Conservation (phyloP, 2,329 filamentous ascomycete genomes). For the Arthrinium phaeospermum region DNA sequence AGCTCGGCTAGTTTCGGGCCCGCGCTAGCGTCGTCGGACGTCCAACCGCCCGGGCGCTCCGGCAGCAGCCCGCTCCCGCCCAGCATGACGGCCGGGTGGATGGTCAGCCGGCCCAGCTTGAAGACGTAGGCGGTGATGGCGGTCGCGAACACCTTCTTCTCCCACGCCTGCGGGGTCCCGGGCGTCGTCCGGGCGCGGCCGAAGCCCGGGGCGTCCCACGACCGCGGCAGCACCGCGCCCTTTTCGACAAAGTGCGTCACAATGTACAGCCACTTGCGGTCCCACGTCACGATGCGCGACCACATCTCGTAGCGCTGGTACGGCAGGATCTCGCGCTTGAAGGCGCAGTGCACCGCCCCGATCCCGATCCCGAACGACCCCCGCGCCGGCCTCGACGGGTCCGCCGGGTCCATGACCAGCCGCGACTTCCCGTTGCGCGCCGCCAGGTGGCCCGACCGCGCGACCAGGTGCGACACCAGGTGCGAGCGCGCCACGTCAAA, state of each 20-base stretch:
- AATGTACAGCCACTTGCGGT: constrained; percentile 22
- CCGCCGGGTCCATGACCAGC: neutral
- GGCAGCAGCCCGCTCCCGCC: constrained; percentile 77
- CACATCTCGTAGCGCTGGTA: constrained; percentile 20
- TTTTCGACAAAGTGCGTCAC: constrained; percentile 2
- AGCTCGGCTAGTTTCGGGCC: constrained; percentile 24
- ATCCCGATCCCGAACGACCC: neutral
- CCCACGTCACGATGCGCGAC: constrained; percentile 16
- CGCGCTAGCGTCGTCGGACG: constrained; percentile 42
- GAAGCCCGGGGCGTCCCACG: neutral
- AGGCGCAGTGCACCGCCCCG: constrained; percentile 14
- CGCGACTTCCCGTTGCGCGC: neutral
- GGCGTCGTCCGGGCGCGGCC: neutral
- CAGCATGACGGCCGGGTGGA: constrained; percentile 80
- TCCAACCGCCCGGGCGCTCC: constrained; percentile 70
- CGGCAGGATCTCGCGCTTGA: constrained; percentile 17
- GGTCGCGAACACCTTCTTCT: constrained; percentile 72
- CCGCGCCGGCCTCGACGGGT: neutral
- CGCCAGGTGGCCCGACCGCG: neutral
- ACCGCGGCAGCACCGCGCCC: neutral
- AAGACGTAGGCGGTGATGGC: constrained; percentile 82
- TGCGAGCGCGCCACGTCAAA: constrained; percentile 4
- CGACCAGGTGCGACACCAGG: constrained; percentile 15
- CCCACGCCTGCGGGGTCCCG: constrained; percentile 44
- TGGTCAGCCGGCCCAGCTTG: constrained; percentile 80